Evolutionary conservation across 2,329 filamentous ascomycete genomes (phyloP), one percentile per base, ranked within the genome.

Genomic region (Coniochaeta sp.): DNA sequence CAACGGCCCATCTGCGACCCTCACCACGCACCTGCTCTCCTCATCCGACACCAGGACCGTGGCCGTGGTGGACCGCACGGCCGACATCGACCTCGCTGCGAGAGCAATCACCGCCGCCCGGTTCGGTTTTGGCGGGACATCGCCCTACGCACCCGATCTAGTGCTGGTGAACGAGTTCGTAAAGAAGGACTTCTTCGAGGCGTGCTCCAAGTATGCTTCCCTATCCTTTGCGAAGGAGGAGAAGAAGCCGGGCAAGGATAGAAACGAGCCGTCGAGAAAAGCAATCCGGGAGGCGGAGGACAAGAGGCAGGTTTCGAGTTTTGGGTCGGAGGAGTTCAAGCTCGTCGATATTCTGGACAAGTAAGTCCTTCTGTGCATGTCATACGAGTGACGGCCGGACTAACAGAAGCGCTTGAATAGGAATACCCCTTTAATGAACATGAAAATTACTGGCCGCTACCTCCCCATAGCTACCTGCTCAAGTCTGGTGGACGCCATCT

Each of bases 81-180:
- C 82, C 12, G 75, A 87, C 63, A 62, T 88, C 1, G 67, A 75
- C 6, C 66, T 70, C 2, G 84, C 86, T 0, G 85, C 85, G 0
- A 71, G 76, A 60, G 74, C 77, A 1, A 72, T 88, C 1, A 77
- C 81, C 0, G 73, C 72, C 0, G 82, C 85, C 1, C 75, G 83
- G 1, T 82, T 87, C 64, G 71, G 72, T 16, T 82, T 85, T 33
- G 74, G 79, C 1, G 84, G 84, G 2, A 74, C 70, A 1, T 87
- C 84, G 1, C 77, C 83, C 0, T 88, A 87, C 66, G 81, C 83
- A 0, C 86, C 86, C 0, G 85, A 88, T 65, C 33, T 87, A 0
- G 80, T 88, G 0, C 70, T 88, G 0, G 84, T 89, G n/a, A 86
- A 88, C 62, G 85, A 88, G 63, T 88, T 80, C 61, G 74, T 78